Base-by-base conservation (phyloP, 257 asterid species). In the Cordia subcordata region DNA sequence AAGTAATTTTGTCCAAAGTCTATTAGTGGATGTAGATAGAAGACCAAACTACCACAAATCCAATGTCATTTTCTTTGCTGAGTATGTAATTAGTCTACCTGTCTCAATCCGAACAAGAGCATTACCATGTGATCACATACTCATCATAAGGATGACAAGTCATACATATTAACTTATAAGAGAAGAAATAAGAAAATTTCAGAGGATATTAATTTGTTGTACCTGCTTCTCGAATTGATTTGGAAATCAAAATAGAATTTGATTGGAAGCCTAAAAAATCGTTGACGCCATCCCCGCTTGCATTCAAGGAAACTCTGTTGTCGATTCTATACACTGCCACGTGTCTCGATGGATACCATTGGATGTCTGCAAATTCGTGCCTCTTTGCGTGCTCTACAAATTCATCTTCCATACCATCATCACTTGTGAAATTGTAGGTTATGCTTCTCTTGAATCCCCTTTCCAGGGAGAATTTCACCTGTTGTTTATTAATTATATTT, bases 311-410 rank as follows among this genome's bases (percentile, higher is more conserved):
- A 53, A 83, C 76, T 20, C 98, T 77, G 44, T 75, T 53, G 11
- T 91, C 98, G 68, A 87, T 83, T 60, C 90, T 75, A 39, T 85
- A 85, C 8, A 91, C 95, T 0, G 86, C 95, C 0, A 69, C 74
- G n/a, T 71, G 82, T 54, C 23, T 61, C 6, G 98, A 91, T n/a
- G 98, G 98, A 61, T 87, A 87, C 98, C 98, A 91, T 33, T 83
- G 96, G 27, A 91, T 79, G 63, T 91, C 94, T 9, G 84, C 98
- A 61, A 87, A 91, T 76, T 91, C 98, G 1, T 83, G 75, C 38
- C 62, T 77, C 35, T 65, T 84, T 21, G 77, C 88, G 62, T 87
- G 95, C 12, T 77, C 80, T 65, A 80, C 63, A 27, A 71, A 76
- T 16, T 85, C 82, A 13, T 77, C 76, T 66, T 83, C 96, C 1